phyloP scores from a whole-genome alignment of 139 green algal genomes.

The Chlamydomonas applanata region DNA sequence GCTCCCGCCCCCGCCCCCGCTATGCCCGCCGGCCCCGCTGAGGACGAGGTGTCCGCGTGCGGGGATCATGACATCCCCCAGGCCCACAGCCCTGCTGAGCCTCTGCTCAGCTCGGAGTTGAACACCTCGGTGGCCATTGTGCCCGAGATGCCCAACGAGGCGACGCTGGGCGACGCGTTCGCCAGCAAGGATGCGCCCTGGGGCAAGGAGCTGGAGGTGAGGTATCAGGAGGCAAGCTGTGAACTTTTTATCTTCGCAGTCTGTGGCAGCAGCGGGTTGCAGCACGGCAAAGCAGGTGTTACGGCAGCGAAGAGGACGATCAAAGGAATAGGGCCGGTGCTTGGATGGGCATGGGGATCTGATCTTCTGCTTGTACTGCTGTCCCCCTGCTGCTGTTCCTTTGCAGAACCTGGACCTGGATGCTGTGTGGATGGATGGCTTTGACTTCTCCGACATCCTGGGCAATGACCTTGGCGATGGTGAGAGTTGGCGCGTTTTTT shows the following conservation, averaged over 20 bases:
- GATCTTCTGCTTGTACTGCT: neutral
- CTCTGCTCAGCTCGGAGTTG: neutral
- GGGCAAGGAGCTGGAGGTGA: constrained; percentile 44
- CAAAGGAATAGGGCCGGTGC: too few relatives aligned
- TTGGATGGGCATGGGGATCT: too few relatives aligned
- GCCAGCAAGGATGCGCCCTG: neutral
- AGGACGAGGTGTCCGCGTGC: neutral
- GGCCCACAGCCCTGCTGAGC: neutral
- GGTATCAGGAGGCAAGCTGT: constrained; percentile 11
- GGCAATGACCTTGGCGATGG: constrained; percentile 19
- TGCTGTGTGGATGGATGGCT: constrained; percentile 40
- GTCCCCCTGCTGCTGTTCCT: neutral
- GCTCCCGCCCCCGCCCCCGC: neutral
- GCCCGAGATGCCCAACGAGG: neutral
- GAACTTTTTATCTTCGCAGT: neutral
- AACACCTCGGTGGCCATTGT: neutral
- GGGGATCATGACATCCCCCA: neutral
- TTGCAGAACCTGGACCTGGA: constrained; percentile 46
- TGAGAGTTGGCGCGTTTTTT: neutral
- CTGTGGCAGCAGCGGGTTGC: neutral
- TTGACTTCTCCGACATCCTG: constrained; percentile 44
- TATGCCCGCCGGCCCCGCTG: neutral
- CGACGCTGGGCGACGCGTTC: neutral
- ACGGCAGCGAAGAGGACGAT: too few relatives aligned
- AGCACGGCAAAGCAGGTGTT: too few relatives aligned